Base-by-base conservation (phyloP, 495 filamentous ascomycete genomes). In the Aspergillus mulundensis region DNA sequence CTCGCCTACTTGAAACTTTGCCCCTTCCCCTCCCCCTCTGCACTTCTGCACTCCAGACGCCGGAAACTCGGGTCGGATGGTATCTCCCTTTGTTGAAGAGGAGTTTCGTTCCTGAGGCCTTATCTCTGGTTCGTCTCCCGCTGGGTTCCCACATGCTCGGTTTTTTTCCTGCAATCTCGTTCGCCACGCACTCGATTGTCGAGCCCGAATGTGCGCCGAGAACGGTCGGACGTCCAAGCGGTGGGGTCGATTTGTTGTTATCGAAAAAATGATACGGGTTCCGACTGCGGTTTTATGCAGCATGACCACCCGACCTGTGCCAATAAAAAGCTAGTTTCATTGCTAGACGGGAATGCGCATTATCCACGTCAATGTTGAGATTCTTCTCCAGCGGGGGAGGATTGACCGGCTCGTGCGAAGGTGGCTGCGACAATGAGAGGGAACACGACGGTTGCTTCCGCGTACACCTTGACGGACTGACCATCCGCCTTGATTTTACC, bases 381-480 rank as follows among this genome's bases (percentile, higher is more conserved):
- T 42, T 44, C 14, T 20, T 32, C 28, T 21, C 23, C 45, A 30
- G 45, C 43, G 16, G 62, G 28, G 14, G 56, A 36, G 12, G 40
- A 18, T 36, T 55, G 50, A 8, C 61, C 49, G 0, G 66, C 68
- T 21, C 71, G 66, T 18, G 90, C 92, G 77, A 96, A 97, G 0
- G 91, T 96, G 41, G 90, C 91, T 5, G 95, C 94, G 3, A 97
- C 92, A 57, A 98, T 95, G 50, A 98, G 78, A 0, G 94, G 94
- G 65, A 96, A 97, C 25, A 84, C 91, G 2, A 91, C 82, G 0
- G 95, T 97, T 2, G 94, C 94, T 64, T 98, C 94, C 14, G 88
- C 84, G 60, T 94, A 95, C 1, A 98, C 90, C 82, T 97, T 97
- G 49, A 97, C 92, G 53, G 86, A 86, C 54, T 90, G 83, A 0